Evolutionary conservation across 1,284 basidiomycete species (phyloP), one percentile per base, ranked within the genome.

Genomic region (Ganoderma boninense): DNA sequence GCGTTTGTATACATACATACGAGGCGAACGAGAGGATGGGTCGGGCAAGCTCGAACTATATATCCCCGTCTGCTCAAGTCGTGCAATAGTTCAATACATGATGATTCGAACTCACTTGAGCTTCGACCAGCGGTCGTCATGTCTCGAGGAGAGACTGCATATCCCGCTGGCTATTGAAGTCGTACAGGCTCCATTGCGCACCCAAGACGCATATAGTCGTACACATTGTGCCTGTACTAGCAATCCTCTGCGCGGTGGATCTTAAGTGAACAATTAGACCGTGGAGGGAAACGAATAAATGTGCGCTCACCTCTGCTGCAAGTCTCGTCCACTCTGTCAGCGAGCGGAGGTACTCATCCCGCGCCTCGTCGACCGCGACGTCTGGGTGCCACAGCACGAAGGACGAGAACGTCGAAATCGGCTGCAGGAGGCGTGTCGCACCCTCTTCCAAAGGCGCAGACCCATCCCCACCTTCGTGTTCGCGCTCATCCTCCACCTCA

Each of bases 361-460:
- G 82, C 3, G 85, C 87, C 63, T 87, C 87, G 71, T 94, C 90
- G 0, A 91, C 86, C 0, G 89, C 87, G 32, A 87, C 86, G 78
- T 95, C 94, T 2, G 92, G 86, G 72, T 90, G 85, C 93, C 93
- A 95, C 16, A 95, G 77, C 29, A 87, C 84, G 74, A 95, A 88
- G 1, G 86, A 87, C 4, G 84, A 81, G 77, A 95, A 95, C 43
- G 82, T 84, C 0, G 85, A 85, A 2, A 80, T 80, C 2, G 90
- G 86, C 26, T 79, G 74, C 65, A 92, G 80, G 20, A 75, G 80
- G 64, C 82, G 84, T 26, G 77, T 76, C 6, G 78, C 74, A 23
- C 71, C 74, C 1, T 78, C 73, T 23, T 78, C 75, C 13, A 71
- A 75, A 16, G 64, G 70, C 29, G 46, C 67, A 60, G 72, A 73